A percentile compares a stretch with the other conserved stretches of the same genome.
Conservation (phyloP, 306 rosid species). For the Malus fusca region DNA sequence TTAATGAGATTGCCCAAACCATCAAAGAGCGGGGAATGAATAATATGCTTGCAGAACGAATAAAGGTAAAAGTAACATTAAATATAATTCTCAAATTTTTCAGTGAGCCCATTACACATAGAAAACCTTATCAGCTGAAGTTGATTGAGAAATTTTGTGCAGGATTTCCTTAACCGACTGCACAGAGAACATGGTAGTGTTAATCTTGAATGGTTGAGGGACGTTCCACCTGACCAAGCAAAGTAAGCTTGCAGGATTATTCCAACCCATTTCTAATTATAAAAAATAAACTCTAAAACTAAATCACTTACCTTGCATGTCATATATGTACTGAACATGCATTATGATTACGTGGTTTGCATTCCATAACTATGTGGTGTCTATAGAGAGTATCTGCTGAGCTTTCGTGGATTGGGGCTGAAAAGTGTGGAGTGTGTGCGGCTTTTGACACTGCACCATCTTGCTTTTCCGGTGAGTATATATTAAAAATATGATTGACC, state of each 20-base stretch:
- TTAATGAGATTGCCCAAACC: conserved; percentile 60
- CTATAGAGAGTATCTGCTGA: conserved; percentile 87
- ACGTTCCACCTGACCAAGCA: conserved; percentile 94
- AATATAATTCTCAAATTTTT: neutral
- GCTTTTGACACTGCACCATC: conserved; percentile 96
- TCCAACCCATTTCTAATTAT: conserved; percentile 9
- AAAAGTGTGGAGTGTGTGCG: conserved; percentile 99
- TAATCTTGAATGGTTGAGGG: conserved; percentile 95
- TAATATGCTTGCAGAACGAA: conserved; percentile 82
- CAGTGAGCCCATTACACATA: conserved; percentile 12
- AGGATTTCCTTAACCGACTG: conserved; percentile 83
- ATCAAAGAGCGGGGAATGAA: conserved; percentile 96
- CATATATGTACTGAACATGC: conserved; percentile 1
- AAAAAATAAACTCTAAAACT: conserved; percentile 8
- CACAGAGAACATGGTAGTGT: conserved; percentile 74
- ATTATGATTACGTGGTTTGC: neutral
- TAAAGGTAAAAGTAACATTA: conserved; percentile 45
- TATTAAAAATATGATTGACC: conserved; percentile 12
- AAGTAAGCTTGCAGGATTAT: conserved; percentile 53
- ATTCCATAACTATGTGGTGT: neutral
- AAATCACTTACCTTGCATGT: conserved; percentile 6
- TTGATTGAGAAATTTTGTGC: conserved; percentile 36
- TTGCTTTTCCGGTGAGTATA: conserved; percentile 94
- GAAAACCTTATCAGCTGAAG: conserved; percentile 8
- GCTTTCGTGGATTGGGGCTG: conserved; percentile 87